phyloP scores from a whole-genome alignment of 371 early-diverging fungal genomes.

The Mortierella sp. region DNA sequence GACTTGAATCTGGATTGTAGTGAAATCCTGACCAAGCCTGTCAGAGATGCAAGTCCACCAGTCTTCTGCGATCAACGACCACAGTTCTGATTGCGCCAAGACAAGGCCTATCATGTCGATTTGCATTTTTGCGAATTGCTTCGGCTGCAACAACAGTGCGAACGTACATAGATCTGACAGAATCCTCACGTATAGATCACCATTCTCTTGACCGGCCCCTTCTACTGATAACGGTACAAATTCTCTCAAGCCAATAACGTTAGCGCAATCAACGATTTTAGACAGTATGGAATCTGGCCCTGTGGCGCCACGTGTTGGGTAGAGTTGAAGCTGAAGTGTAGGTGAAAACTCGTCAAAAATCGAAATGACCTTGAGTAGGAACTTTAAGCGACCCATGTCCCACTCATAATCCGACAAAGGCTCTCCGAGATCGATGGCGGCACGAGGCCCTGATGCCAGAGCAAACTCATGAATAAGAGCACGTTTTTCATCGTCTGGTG shows the following conservation, averaged over 20 bases:
- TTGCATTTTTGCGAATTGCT: conserved; percentile 37
- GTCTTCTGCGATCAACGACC: conserved; percentile 35
- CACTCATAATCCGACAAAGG: conserved; percentile 41
- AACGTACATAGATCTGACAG: conserved; percentile 38
- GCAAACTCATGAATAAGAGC: conserved; percentile 30
- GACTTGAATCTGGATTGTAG: conserved; percentile 8
- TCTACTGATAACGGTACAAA: conserved; percentile 3
- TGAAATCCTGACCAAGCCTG: conserved; percentile 30
- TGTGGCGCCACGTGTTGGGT: conserved; percentile 7
- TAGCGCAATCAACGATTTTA: conserved; percentile 21
- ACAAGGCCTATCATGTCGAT: conserved; percentile 43
- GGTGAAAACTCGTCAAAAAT: conserved; percentile 39
- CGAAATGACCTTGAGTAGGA: conserved; percentile 31
- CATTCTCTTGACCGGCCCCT: conserved; percentile 4
- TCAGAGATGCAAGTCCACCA: conserved; percentile 49
- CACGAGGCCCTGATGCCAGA: conserved; percentile 19
- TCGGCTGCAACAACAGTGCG: conserved; percentile 27
- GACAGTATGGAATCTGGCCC: conserved; percentile 11
- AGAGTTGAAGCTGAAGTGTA: conserved; percentile 27
- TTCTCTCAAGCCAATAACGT: conserved; percentile 11
- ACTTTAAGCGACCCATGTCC: conserved; percentile 37
- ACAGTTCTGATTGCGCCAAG: conserved; percentile 25
- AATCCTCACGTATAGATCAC: conserved; percentile 27
- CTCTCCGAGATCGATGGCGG: background rate
- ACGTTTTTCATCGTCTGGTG: conserved; percentile 17